phyloP scores from a whole-genome alignment of 305 asterid genomes.

The Salvia sclarea region DNA sequence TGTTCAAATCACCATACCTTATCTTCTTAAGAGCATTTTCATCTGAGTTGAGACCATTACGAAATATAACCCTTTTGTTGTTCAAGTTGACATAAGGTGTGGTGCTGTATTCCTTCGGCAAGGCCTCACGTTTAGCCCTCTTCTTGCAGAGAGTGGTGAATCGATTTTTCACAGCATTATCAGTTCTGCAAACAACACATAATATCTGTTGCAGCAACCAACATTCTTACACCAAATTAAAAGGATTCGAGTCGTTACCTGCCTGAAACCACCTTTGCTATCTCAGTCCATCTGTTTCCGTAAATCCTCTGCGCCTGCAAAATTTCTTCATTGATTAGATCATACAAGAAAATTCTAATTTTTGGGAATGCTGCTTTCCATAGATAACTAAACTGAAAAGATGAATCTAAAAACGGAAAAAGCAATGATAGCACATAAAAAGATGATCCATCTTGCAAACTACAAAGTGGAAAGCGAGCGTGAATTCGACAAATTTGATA shows the following conservation, averaged over 20 bases:
- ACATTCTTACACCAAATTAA: background rate
- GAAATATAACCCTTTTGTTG: conserved; percentile 76
- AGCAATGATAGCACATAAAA: background rate
- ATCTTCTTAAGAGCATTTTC: conserved; percentile 58
- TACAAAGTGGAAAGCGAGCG: background rate
- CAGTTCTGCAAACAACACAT: conserved; percentile 57
- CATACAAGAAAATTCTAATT: background rate
- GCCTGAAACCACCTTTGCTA: conserved; percentile 97
- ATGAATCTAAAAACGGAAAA: background rate
- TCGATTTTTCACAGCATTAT: conserved; percentile 96
- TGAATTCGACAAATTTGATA: conserved; percentile 11
- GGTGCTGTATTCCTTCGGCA: conserved; percentile 66
- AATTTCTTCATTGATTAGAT: conserved; percentile 19
- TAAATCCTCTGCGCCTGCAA: conserved; percentile 84
- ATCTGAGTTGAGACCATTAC: conserved; percentile 38
- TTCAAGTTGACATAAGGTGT: conserved; percentile 60
- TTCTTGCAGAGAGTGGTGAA: conserved; percentile 93
- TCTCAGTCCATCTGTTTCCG: conserved; percentile 98
- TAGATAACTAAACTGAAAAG: conserved; percentile 1
- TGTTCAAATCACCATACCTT: conserved; percentile 43
- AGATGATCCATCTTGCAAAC: background rate
- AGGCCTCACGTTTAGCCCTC: conserved; percentile 76
- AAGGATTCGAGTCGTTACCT: conserved; percentile 52
- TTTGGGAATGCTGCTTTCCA: background rate
- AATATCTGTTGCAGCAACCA: background rate